Evolutionary conservation across 352 stramenopile species (phyloP), one percentile per base, ranked within the genome.

Genomic region (Sclerospora graminicola): DNA sequence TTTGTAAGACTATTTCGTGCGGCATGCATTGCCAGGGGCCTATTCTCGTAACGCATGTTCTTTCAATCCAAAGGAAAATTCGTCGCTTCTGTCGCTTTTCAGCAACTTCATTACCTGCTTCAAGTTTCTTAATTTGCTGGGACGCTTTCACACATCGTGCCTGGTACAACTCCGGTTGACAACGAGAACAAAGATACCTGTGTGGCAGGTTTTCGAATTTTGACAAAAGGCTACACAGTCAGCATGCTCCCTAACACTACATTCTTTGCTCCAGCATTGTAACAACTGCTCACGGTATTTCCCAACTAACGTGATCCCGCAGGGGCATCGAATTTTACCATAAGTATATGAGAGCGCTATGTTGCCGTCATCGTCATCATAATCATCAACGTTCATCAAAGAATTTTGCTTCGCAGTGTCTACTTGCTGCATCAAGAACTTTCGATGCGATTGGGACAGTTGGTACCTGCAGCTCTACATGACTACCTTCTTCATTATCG

Each of bases 251-350:
- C 74, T 86, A 28, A 64, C 42, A 23, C 57, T 58, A 20, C 78
- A 89, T 19, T 79, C 64, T 27, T 76, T 58, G 15, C 70, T 71
- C 41, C 60, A 74, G 48, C 78, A 89, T 51, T 84, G 69, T 3
- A 87, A 19, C 78, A 74, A 89, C 21, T 68, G 63, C 0, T 74
- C 78, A 4, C 58, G 54, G 39, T 89, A 89, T 6, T 48, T 39
- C 1, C 56, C 64, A 9, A 82, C 62, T 14, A 53, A 62, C 8
- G 53, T 64, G 23, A 59, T 58, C 6, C 72, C 72, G 18, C 78
- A 89, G 1, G 59, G 38, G 44, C 78, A 89, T 27, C 53, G 61
- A 50, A 87, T 84, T 10, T 73, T 54, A 16, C 63, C 69, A 18
- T 68, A 50, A n/a, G 69, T 42, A 23, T 49, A 35, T 5, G 31